Evolutionary conservation across 306 rosid species (phyloP).

Genomic region (Chamaecrista fasciculata): DNA sequence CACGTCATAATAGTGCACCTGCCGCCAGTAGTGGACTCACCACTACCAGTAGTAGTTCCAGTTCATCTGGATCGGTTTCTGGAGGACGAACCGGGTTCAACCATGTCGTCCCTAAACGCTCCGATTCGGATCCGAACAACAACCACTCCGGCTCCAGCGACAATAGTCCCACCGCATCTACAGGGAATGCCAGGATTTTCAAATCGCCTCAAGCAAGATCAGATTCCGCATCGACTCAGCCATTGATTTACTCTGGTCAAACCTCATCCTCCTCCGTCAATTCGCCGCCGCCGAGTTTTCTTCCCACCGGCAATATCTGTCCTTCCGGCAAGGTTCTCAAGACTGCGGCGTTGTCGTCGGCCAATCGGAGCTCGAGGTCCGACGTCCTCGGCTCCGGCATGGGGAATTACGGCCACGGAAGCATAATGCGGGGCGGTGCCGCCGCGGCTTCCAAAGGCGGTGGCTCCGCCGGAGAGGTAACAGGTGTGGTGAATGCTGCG

Average conservation of each 20-base stretch:
- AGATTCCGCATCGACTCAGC: slow-evolving; percentile 42
- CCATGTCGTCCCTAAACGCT: slow-evolving; percentile 34
- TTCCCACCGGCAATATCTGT: slow-evolving; percentile 78
- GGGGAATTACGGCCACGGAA: slow-evolving; percentile 80
- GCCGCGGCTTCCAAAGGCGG: slow-evolving; percentile 38
- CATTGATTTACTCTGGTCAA: slow-evolving; percentile 52
- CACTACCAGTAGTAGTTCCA: slow-evolving; percentile 62
- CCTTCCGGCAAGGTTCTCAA: slow-evolving; percentile 73
- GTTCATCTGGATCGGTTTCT: slow-evolving; percentile 68
- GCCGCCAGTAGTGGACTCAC: slow-evolving; percentile 34
- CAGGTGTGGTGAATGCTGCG: not conserved
- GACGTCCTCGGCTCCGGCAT: slow-evolving; percentile 76
- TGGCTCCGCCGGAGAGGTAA: slow-evolving; percentile 20
- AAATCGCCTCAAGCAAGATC: slow-evolving; percentile 56
- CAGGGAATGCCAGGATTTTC: slow-evolving; percentile 28
- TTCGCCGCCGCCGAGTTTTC: slow-evolving; percentile 54
- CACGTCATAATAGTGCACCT: slow-evolving; percentile 36
- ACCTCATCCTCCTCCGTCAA: slow-evolving; percentile 45
- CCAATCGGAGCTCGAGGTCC: slow-evolving; percentile 46
- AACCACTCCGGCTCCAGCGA: slow-evolving; percentile 70
- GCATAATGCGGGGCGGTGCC: slow-evolving; percentile 72
- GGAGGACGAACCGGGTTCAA: slow-evolving; percentile 45
- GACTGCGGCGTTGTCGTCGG: slow-evolving; percentile 34
- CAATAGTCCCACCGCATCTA: slow-evolving; percentile 62
- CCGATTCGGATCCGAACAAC: slow-evolving; percentile 48